Evolutionary conservation across 2,329 filamentous ascomycete genomes (phyloP).

Genomic region (Myotisia sp.): DNA sequence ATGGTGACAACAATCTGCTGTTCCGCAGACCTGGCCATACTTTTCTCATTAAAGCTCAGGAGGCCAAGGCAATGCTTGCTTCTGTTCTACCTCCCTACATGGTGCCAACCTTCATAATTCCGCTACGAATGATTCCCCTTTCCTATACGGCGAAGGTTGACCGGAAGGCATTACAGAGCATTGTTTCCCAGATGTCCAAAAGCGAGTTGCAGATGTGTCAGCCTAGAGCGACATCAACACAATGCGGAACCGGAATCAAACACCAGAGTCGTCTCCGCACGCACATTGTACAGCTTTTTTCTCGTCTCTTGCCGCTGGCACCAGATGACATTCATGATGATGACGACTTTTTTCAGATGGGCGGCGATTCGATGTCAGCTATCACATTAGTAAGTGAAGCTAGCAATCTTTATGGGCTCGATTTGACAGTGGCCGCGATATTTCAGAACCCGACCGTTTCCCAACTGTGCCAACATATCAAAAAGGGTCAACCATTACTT

Average conservation of each 20-base stretch:
- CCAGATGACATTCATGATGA: conserved; percentile 5
- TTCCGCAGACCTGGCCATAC: conserved; percentile 2
- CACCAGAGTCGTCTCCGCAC: not conserved
- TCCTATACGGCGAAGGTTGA: conserved; percentile 8
- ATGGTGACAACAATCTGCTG: not conserved
- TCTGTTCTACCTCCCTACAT: conserved; percentile 7
- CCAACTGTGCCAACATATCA: conserved; percentile 17
- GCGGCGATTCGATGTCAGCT: conserved; percentile 10
- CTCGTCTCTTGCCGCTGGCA: conserved; percentile 21
- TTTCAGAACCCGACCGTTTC: conserved; percentile 16
- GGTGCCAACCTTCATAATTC: conserved; percentile 21
- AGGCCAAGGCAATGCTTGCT: not conserved
- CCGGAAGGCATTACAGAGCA: conserved; percentile 16
- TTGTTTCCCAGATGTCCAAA: conserved; percentile 13
- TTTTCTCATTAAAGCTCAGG: conserved; percentile 1
- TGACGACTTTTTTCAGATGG: conserved; percentile 6
- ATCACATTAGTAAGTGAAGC: conserved; percentile 6
- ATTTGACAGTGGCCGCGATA: conserved; percentile 7
- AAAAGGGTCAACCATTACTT: conserved; percentile 6
- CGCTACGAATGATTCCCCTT: conserved; percentile 10
- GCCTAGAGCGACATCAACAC: not conserved
- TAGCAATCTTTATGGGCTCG: conserved; percentile 2
- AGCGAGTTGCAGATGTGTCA: conserved; percentile 3
- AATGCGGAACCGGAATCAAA: not conserved
- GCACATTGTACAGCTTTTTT: conserved; percentile 20